phyloP scores from a whole-genome alignment of 75 land plant species.

The Chamaecyparis obtusa region DNA sequence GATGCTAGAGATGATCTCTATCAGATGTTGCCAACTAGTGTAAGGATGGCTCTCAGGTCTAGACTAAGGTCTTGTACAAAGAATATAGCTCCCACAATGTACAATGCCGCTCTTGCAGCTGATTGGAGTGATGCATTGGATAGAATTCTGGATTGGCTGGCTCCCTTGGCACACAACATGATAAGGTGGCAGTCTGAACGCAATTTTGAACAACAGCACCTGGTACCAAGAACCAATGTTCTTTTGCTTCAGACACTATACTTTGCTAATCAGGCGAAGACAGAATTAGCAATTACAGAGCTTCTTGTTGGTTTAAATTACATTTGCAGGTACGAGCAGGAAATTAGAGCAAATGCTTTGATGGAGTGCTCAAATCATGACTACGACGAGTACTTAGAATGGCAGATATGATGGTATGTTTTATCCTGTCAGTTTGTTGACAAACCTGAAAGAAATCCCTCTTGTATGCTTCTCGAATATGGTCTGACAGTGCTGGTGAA shows the following conservation, averaged over 20 bases:
- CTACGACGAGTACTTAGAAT: conserved; percentile 81
- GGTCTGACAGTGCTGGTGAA: neutral
- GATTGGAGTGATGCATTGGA: conserved; percentile 92
- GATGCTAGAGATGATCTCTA: conserved; percentile 95
- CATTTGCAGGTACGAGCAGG: conserved; percentile 91
- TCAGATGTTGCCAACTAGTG: conserved; percentile 90
- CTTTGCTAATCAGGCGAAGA: conserved; percentile 89
- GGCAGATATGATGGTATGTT: conserved; percentile 42
- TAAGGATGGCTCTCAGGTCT: conserved; percentile 56
- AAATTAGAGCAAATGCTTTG: conserved; percentile 54
- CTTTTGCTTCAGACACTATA: conserved; percentile 86
- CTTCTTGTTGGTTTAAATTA: conserved; percentile 93
- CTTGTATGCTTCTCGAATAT: neutral
- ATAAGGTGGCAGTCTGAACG: conserved; percentile 98
- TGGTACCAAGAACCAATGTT: conserved; percentile 70
- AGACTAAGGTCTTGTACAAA: conserved; percentile 71
- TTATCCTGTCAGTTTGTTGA: neutral
- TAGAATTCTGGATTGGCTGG: conserved; percentile 77
- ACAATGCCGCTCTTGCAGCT: conserved; percentile 75
- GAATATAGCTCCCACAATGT: conserved; percentile 53
- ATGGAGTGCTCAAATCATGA: conserved; percentile 79
- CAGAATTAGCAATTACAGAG: conserved; percentile 87
- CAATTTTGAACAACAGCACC: conserved; percentile 95
- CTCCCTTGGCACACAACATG: conserved; percentile 98
- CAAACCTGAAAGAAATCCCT: neutral